A percentile compares a stretch with the other conserved stretches of the same genome.
These are phyloP conservation scores for Aspergillus persii DNA, from an alignment of 2,329 filamentous ascomycete species.

Conservation along the genomic window DNA sequence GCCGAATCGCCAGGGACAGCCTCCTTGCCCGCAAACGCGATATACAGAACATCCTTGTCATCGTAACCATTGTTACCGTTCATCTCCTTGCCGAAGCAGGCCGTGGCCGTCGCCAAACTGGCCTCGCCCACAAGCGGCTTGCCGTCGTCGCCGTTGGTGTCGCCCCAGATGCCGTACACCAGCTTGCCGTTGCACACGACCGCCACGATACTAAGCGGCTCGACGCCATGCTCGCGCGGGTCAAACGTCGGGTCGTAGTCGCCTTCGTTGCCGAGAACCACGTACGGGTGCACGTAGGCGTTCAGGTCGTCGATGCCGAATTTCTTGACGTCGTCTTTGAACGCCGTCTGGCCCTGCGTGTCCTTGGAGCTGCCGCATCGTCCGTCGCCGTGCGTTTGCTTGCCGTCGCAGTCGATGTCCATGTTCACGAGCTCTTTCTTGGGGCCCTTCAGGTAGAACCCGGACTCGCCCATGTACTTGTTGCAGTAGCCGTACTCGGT, in stretches of 20 bases:
- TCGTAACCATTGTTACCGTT: conserved; percentile 58
- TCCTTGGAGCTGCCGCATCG: conserved; percentile 46
- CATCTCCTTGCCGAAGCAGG: conserved; percentile 56
- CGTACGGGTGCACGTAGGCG: conserved; percentile 53
- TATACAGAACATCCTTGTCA: conserved; percentile 59
- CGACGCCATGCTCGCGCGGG: conserved; percentile 44
- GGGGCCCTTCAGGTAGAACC: conserved; percentile 24
- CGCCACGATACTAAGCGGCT: conserved; percentile 55
- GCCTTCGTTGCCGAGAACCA: conserved; percentile 54
- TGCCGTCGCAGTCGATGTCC: conserved; percentile 60
- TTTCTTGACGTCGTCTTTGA: conserved; percentile 39
- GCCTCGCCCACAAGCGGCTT: conserved; percentile 57
- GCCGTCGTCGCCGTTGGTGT: conserved; percentile 52
- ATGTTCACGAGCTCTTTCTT: conserved; percentile 48
- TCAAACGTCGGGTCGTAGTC: conserved; percentile 31
- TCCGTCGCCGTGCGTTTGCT: conserved; percentile 44
- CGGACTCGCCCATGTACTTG: conserved; percentile 3
- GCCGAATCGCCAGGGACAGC: conserved; percentile 58
- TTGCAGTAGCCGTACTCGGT: conserved; percentile 14
- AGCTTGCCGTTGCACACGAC: conserved; percentile 54
- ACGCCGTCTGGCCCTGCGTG: conserved; percentile 46
- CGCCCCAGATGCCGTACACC: conserved; percentile 62
- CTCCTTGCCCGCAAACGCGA: conserved; percentile 58
- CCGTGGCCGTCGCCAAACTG: conserved; percentile 56
- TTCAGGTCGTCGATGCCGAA: conserved; percentile 50